Conservation (phyloP, 2,329 filamentous ascomycete species). For the Cryphonectria radicalis region DNA sequence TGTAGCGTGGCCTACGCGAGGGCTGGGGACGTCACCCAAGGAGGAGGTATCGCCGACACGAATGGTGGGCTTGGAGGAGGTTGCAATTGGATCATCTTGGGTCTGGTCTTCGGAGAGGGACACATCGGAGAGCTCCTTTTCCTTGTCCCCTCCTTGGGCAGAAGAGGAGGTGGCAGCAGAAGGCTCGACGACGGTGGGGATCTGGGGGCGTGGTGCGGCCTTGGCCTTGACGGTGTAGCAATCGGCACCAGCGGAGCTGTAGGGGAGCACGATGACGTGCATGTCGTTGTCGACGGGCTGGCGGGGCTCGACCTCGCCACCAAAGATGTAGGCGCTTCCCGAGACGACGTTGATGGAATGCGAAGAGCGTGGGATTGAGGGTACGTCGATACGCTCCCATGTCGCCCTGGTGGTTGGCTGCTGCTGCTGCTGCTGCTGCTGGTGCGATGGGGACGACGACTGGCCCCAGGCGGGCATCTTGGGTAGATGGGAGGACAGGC, state of each 20-base stretch:
- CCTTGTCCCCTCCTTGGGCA: conserved; percentile 32
- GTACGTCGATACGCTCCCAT: conserved; percentile 62
- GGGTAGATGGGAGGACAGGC: conserved; percentile 33
- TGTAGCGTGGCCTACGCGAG: conserved; percentile 75
- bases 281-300: conserved; percentile 73
- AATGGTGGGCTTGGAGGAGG: conserved; percentile 38
- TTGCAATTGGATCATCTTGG: not conserved
- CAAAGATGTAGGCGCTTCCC: conserved; percentile 68
- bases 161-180: conserved; percentile 10
- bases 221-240: conserved; percentile 61
- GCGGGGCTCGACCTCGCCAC: conserved; percentile 70
- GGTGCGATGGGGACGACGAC: conserved; percentile 25
- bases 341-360: conserved; percentile 68
- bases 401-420: conserved; percentile 54
- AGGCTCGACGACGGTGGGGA: conserved; percentile 34
- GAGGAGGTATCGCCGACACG: not conserved
- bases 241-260: conserved; percentile 60
- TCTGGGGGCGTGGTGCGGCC: conserved; percentile 36
- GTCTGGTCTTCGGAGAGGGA: conserved; percentile 22
- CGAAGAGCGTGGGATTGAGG: conserved; percentile 70
- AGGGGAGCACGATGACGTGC: conserved; percentile 66
- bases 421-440: not conserved
- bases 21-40: conserved; percentile 58
- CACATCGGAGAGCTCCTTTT: conserved; percentile 39
- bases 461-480: conserved; percentile 32